Evolutionary conservation across 768 basidiomycete species (phyloP).

Genomic region (Xerocomellus dryophilus): DNA sequence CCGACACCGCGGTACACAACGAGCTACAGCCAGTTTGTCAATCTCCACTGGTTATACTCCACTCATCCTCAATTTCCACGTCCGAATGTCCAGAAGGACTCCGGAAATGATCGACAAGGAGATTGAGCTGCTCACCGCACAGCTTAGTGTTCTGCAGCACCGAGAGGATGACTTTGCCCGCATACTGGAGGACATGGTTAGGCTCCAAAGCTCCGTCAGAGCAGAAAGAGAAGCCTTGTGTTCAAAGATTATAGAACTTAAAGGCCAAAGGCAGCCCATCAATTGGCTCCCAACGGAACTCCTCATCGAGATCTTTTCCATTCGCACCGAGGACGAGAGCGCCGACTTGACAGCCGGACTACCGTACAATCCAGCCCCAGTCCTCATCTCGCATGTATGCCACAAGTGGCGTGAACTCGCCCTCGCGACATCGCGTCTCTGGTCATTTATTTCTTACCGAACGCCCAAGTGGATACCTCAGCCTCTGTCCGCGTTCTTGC

Average conservation of each 20-base stretch:
- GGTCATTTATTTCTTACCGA: conserved; percentile 39
- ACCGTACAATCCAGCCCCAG: conserved; percentile 33
- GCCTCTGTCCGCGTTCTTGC: conserved; percentile 31
- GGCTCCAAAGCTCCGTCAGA: conserved; percentile 35
- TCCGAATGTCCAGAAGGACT: conserved; percentile 20
- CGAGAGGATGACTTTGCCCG: conserved; percentile 41
- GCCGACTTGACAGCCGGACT: conserved; percentile 23
- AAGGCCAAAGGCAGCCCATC: conserved; percentile 43
- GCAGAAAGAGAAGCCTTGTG: conserved; percentile 34
- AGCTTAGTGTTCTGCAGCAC: conserved; percentile 35
- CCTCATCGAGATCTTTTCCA: conserved; percentile 43
- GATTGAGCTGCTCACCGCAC: conserved; percentile 35
- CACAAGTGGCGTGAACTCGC: conserved; percentile 47
- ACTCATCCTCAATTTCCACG: neutral
- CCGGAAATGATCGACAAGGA: conserved; percentile 36
- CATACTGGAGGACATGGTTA: conserved; percentile 40
- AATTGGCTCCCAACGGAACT: conserved; percentile 52
- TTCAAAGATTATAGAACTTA: conserved; percentile 32
- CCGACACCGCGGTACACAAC: neutral
- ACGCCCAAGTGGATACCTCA: conserved; percentile 23
- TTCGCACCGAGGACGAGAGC: conserved; percentile 26
- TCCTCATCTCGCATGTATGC: conserved; percentile 48
- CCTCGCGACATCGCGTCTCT: conserved; percentile 42
- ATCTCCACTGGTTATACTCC: neutral
- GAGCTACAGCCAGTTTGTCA: neutral